Evolutionary conservation across 2,329 filamentous ascomycete genomes (phyloP).

Genomic region (Hypoxylon sp.): DNA sequence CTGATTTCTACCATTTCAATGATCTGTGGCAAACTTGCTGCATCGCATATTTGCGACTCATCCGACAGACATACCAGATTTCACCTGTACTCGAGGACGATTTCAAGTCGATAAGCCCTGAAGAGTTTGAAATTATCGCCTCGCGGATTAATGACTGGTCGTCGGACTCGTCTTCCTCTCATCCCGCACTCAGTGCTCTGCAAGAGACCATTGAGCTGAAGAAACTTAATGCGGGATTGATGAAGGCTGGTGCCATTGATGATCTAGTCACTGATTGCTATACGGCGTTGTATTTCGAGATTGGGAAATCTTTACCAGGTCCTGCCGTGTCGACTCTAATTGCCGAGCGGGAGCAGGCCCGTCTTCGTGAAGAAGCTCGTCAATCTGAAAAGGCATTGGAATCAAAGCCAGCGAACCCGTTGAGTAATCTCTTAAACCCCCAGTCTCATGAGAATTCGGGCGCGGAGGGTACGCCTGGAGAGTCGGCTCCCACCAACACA

Average conservation of each 20-base stretch:
- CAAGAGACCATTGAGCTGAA: conserved; percentile 72
- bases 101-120: conserved; percentile 67
- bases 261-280: conserved; percentile 96
- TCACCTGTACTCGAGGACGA: conserved; percentile 65
- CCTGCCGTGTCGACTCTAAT: conserved; percentile 63
- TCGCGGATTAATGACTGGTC: conserved; percentile 71
- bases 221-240: conserved; percentile 86
- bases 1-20: conserved; percentile 77
- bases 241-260: conserved; percentile 88
- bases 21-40: conserved; percentile 73
- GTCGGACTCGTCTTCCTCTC: conserved; percentile 56
- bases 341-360: conserved; percentile 61
- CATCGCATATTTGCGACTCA: conserved; percentile 66
- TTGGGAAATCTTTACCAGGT: conserved; percentile 72
- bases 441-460: conserved; percentile 58
- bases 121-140: conserved; percentile 71
- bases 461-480: conserved; percentile 53
- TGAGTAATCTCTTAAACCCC: conserved; percentile 62
- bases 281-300: conserved; percentile 78
- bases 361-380: conserved; percentile 53
- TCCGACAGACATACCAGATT: conserved; percentile 66
- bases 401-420: conserved; percentile 55
- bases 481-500: conserved; percentile 54
- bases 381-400: conserved; percentile 55
- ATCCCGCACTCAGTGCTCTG: conserved; percentile 67